A percentile compares a stretch with the other conserved stretches of the same genome.
Conservation (phyloP, 1,284 basidiomycete genomes). For the Schizopora paradoxa region DNA sequence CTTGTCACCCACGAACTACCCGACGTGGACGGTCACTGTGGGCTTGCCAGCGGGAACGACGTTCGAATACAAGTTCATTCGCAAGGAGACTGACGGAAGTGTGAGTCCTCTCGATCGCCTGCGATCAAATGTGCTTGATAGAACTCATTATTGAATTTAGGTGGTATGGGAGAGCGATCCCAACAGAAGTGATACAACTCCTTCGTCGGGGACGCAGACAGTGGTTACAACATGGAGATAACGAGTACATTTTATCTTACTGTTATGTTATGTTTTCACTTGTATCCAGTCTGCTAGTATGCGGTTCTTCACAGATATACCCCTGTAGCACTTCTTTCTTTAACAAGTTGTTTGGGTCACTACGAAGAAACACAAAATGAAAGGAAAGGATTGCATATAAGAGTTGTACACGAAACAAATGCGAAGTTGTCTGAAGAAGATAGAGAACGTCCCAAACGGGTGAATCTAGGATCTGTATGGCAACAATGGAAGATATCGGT, state of each 20-base stretch:
- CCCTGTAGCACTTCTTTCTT: too few species aligned
- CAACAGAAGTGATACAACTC: constrained; percentile 43
- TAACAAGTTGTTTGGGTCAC: too few species aligned
- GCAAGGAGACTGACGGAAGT: constrained; percentile 47
- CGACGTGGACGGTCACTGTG: constrained; percentile 49
- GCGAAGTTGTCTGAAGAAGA: too few species aligned
- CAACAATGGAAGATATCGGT: too few species aligned
- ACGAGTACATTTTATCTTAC: constrained; percentile 6
- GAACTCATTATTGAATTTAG: constrained; percentile 20
- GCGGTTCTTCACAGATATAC: too few species aligned
- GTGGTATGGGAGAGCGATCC: constrained; percentile 53
- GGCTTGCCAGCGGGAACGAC: constrained; percentile 41
- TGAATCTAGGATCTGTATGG: too few species aligned
- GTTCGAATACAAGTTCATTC: constrained; percentile 60
- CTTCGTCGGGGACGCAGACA: constrained; percentile 37
- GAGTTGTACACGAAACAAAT: too few species aligned
- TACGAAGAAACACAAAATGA: too few species aligned
- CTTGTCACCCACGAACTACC: constrained; percentile 49
- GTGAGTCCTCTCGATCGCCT: constrained; percentile 32
- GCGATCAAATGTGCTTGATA: neutral
- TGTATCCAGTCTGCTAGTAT: too few species aligned
- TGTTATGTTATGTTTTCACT: too few species aligned
- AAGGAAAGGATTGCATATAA: too few species aligned
- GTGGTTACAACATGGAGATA: constrained; percentile 25
- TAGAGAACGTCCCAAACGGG: too few species aligned